Evolutionary conservation across 805 yeast genomes (phyloP).

Genomic region (Cyberlindnera veronae): DNA sequence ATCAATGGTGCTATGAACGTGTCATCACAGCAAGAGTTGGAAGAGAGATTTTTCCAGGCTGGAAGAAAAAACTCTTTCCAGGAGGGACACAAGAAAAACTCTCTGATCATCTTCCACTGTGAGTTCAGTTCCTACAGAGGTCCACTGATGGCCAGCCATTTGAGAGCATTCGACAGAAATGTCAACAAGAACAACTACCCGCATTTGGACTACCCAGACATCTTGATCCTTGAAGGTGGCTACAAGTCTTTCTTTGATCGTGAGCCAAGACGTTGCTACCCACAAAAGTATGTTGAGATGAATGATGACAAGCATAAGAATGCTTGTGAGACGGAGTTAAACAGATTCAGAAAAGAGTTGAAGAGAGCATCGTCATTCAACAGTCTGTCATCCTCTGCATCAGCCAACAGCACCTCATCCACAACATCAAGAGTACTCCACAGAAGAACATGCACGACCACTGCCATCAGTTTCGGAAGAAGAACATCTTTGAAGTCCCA

Average conservation of each 20-base stretch:
- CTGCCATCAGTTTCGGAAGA: constrained; percentile 19
- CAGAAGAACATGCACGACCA: constrained; percentile 25
- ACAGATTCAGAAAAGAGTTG: constrained; percentile 46
- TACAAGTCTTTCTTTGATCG: constrained; percentile 71
- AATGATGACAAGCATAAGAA: constrained; percentile 52
- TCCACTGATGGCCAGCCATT: constrained; percentile 86
- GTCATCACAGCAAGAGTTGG: constrained; percentile 66
- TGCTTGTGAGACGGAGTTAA: constrained; percentile 52
- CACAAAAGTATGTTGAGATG: constrained; percentile 85
- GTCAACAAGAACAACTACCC: constrained; percentile 77
- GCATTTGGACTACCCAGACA: constrained; percentile 78
- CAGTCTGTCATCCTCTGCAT: constrained; percentile 24
- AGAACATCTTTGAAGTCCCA: constrained; percentile 20
- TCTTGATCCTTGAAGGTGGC: constrained; percentile 87
- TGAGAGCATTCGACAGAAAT: constrained; percentile 79
- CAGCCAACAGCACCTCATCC: constrained; percentile 7
- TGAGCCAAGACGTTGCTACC: constrained; percentile 58
- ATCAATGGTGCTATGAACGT: constrained; percentile 79
- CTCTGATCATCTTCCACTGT: constrained; percentile 82
- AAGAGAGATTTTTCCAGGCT: constrained; percentile 43
- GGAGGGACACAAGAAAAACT: constrained; percentile 26
- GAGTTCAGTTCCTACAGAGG: constrained; percentile 92
- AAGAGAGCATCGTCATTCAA: constrained; percentile 37
- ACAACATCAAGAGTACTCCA: constrained; percentile 14
- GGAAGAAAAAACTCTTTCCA: constrained; percentile 16